phyloP scores from a whole-genome alignment of 2,329 filamentous ascomycete species.

The Fusarium verrucosum region DNA sequence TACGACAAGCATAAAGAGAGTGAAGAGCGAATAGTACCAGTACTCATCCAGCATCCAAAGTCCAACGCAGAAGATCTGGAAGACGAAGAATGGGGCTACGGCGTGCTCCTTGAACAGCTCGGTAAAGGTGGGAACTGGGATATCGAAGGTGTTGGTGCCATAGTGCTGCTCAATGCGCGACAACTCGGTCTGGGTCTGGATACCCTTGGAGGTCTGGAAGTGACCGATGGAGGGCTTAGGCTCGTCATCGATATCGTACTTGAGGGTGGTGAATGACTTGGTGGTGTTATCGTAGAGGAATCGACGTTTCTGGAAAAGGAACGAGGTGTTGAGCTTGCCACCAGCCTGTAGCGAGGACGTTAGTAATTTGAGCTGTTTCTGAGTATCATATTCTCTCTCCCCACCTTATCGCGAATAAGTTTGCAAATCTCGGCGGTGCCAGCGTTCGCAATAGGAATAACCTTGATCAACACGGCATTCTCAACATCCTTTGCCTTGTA shows the following conservation, averaged over 20 bases:
- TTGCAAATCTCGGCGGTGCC: slow-evolving; percentile 88
- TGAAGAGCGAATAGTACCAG: slow-evolving; percentile 99
- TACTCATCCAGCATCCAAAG: slow-evolving; percentile 99
- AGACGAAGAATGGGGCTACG: slow-evolving; percentile 98
- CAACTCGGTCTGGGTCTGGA: slow-evolving; percentile 78
- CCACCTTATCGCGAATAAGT: slow-evolving; percentile 76
- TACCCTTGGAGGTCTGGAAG: slow-evolving; percentile 83
- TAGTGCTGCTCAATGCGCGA: slow-evolving; percentile 89
- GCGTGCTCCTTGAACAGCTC: slow-evolving; percentile 99
- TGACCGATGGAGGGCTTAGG: slow-evolving; percentile 80
- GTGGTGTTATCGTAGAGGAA: slow-evolving; percentile 82
- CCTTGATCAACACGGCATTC: slow-evolving; percentile 87
- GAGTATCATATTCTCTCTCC: slow-evolving; percentile 22
- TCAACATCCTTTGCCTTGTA: slow-evolving; percentile 74
- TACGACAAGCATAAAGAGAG: slow-evolving; percentile 95
- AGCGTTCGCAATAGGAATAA: slow-evolving; percentile 89
- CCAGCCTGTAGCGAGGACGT: slow-evolving; percentile 60
- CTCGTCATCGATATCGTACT: slow-evolving; percentile 84
- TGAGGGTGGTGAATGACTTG: slow-evolving; percentile 81
- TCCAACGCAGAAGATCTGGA: slow-evolving; percentile 98
- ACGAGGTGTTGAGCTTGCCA: slow-evolving; percentile 81
- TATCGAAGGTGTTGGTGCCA: slow-evolving; percentile 95
- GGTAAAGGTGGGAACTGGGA: slow-evolving; percentile 92
- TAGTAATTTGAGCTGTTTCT: slow-evolving; percentile 15
- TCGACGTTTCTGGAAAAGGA: slow-evolving; percentile 97